Evolutionary conservation across 2,329 filamentous ascomycete species (phyloP).

Genomic region (Pseudocercospora ulei): DNA sequence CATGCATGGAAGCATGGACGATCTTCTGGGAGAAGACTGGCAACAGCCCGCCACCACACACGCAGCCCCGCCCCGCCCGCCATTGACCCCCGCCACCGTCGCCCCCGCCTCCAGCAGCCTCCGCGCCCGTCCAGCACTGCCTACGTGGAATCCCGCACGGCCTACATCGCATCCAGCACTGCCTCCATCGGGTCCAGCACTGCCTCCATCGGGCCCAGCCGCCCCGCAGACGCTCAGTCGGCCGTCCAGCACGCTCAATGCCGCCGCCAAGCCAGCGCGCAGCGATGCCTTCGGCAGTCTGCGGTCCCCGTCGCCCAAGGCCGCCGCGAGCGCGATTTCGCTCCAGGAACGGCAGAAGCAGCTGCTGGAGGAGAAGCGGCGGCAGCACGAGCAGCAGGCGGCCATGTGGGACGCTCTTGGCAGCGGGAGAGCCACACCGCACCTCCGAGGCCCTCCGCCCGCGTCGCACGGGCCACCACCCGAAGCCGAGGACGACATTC

Average conservation of each 20-base stretch:
- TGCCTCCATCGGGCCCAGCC: constrained; percentile 33
- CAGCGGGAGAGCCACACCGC: constrained; percentile 46
- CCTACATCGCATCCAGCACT: too few relatives aligned
- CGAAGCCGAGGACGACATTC: constrained; percentile 49
- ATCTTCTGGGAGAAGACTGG: constrained; percentile 45
- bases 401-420: constrained; percentile 67
- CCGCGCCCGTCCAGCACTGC: constrained; percentile 35
- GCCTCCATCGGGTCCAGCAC: constrained; percentile 33
- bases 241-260: constrained; percentile 36
- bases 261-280: constrained; percentile 45
- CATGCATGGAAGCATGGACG: constrained; percentile 44
- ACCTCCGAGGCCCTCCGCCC: constrained; percentile 24
- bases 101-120: constrained; percentile 31
- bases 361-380: constrained; percentile 66
- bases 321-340: constrained; percentile 56
- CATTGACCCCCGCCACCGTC: constrained; percentile 26
- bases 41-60: constrained; percentile 28
- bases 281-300: constrained; percentile 71
- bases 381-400: constrained; percentile 64
- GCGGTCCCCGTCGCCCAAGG: constrained; percentile 53
- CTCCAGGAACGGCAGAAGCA: constrained; percentile 56
- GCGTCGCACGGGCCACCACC: constrained; percentile 10
- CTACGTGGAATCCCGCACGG: too few relatives aligned
- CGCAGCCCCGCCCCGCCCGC: constrained; percentile 14
- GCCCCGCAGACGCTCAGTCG: constrained; percentile 31